Conservation (phyloP, 139 green algal genomes). For the Gonium pectorale region DNA sequence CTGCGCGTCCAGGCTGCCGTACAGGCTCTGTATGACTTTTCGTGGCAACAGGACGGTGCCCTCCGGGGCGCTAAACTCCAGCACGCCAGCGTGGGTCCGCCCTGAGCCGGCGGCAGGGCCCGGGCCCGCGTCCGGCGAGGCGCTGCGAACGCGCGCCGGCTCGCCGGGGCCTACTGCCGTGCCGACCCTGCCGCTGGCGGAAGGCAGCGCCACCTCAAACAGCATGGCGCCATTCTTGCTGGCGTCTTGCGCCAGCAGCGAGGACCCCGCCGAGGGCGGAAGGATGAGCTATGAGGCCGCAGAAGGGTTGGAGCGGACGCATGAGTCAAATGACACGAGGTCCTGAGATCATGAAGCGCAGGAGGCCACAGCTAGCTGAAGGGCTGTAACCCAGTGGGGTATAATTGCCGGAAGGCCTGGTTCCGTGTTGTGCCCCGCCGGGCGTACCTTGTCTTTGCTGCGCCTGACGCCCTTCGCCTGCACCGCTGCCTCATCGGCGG, state of each 20-base stretch:
- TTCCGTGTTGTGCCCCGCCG: too few species aligned
- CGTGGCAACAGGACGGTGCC: slow-evolving; percentile 73
- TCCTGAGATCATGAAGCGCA: too few species aligned
- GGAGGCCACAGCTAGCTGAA: too few species aligned
- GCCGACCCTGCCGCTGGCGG: not conserved
- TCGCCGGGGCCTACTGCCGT: not conserved
- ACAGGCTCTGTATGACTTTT: slow-evolving; percentile 77
- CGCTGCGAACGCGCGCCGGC: not conserved
- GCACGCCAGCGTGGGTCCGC: slow-evolving; percentile 72
- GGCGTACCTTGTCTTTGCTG: slow-evolving; percentile 71
- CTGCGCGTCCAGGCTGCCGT: slow-evolving; percentile 44
- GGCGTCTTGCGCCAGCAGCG: slow-evolving; percentile 80
- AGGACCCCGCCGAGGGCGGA: slow-evolving; percentile 66
- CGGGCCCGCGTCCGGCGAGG: not conserved
- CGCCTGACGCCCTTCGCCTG: slow-evolving; percentile 70
- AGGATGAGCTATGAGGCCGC: slow-evolving; percentile 88
- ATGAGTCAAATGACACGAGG: too few species aligned
- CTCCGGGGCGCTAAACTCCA: slow-evolving; percentile 86
- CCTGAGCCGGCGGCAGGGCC: not conserved
- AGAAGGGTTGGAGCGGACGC: too few species aligned
- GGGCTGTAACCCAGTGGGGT: too few species aligned
- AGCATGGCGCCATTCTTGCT: slow-evolving; percentile 81
- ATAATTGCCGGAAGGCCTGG: too few species aligned
- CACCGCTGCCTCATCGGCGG: slow-evolving; percentile 45
- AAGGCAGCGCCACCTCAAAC: slow-evolving; percentile 69